Evolutionary conservation across 148 eudicot species (phyloP).

Genomic region (Vaccinium corymbosum): DNA sequence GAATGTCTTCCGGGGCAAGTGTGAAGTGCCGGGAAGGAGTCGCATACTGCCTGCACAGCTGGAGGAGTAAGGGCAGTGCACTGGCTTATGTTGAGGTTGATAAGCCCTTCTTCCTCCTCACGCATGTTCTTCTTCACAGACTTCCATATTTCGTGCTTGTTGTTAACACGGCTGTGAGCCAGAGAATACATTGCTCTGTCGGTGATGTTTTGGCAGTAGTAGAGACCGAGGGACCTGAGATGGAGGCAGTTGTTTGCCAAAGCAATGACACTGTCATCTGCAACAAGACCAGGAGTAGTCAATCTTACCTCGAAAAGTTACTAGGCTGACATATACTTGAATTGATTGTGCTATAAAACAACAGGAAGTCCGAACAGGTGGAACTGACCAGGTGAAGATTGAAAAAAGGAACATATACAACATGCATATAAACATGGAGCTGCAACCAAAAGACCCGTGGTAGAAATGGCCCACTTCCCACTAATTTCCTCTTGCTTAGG

Average conservation of each 20-base stretch:
- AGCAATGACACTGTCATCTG: slow-evolving; percentile 93
- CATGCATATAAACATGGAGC: background rate
- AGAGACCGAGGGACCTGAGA: slow-evolving; percentile 73
- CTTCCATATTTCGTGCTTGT: slow-evolving; percentile 57
- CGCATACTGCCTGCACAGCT: slow-evolving; percentile 88
- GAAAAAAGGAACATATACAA: background rate
- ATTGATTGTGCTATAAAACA: background rate
- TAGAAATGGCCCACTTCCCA: background rate
- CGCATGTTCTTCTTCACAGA: slow-evolving; percentile 44
- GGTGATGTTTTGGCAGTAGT: slow-evolving; percentile 92
- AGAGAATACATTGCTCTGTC: slow-evolving; percentile 92
- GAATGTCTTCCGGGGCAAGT: slow-evolving; percentile 90
- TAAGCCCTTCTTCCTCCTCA: slow-evolving; percentile 73
- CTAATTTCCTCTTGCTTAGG: background rate
- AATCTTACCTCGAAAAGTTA: background rate
- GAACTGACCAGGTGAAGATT: background rate
- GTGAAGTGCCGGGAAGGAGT: slow-evolving; percentile 85
- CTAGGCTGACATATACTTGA: background rate
- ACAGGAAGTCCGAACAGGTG: background rate
- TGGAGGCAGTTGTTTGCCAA: slow-evolving; percentile 78
- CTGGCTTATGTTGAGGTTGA: slow-evolving; percentile 90
- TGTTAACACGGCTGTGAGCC: slow-evolving; percentile 64
- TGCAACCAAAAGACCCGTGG: background rate
- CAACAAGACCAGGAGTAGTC: slow-evolving; percentile 1
- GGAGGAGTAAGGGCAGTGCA: slow-evolving; percentile 96